These are phyloP conservation scores for Moesziomyces parantarcticus DNA, from an alignment of 1,284 basidiomycete genomes.

Conservation along the genomic window DNA sequence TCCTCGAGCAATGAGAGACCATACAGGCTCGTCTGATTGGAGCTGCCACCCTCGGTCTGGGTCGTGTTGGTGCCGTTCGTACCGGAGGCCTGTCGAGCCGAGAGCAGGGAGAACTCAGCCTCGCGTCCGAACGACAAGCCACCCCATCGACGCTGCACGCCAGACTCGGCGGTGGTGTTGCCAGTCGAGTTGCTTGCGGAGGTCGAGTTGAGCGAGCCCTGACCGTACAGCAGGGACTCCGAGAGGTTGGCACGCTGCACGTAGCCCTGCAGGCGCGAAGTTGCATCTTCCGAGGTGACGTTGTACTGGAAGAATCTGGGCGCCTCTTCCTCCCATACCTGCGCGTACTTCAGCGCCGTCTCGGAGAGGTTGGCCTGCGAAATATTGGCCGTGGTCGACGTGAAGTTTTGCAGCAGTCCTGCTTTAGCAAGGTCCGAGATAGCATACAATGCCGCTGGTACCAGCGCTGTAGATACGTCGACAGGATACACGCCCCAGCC, in stretches of 20 bases:
- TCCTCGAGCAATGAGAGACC: conserved; percentile 35
- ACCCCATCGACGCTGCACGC: conserved; percentile 9
- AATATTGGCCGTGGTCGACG: conserved; percentile 15
- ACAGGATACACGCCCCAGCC: conserved; percentile 72
- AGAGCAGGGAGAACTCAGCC: conserved; percentile 6
- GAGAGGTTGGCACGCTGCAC: conserved; percentile 69
- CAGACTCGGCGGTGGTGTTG: conserved; percentile 5
- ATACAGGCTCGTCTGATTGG: conserved; percentile 20
- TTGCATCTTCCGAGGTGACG: conserved; percentile 66
- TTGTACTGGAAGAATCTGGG: conserved; percentile 70
- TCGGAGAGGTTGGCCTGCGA: conserved; percentile 43
- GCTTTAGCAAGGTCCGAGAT: conserved; percentile 69
- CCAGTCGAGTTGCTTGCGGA: conserved; percentile 4
- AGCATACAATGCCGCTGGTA: conserved; percentile 72
- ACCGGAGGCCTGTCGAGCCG: conserved; percentile 12
- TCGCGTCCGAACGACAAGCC: conserved; percentile 13
- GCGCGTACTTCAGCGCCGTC: conserved; percentile 65
- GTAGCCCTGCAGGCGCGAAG: conserved; percentile 69
- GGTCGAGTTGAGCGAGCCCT: conserved; percentile 40
- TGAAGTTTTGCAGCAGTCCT: conserved; percentile 65
- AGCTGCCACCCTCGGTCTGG: no score
- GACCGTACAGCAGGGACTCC: conserved; percentile 62
- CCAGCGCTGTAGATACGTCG: conserved; percentile 72
- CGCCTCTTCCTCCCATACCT: conserved; percentile 70
- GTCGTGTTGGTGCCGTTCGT: conserved; percentile 1